Evolutionary conservation across 1,139 yeast genomes (phyloP).

Genomic region (Ashbya aceris): DNA sequence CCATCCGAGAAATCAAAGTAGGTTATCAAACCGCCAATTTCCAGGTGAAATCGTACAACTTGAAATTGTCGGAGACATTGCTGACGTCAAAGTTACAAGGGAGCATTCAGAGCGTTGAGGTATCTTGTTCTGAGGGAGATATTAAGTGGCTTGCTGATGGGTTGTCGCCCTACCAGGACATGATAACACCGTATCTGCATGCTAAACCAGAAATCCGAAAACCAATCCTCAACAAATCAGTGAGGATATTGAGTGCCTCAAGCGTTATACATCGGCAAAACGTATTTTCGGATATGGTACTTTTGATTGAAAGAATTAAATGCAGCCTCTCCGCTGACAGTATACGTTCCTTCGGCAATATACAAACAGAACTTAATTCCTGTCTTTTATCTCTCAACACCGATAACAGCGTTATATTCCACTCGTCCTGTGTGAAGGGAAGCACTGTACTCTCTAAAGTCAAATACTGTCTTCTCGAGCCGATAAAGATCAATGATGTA

Average conservation of each 20-base stretch:
- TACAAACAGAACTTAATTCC: constrained; percentile 27
- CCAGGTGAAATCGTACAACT: neutral
- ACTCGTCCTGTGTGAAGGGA: constrained; percentile 4
- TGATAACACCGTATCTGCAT: neutral
- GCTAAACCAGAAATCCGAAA: neutral
- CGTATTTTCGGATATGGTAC: constrained; percentile 16
- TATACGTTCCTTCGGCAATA: constrained; percentile 39
- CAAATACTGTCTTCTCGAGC: neutral
- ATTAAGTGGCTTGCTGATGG: neutral
- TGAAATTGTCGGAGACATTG: constrained; percentile 1
- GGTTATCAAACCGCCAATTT: neutral
- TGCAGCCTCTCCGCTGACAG: constrained; percentile 28
- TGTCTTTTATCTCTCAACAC: constrained; percentile 31
- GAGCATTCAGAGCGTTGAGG: neutral
- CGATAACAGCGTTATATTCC: constrained; percentile 32
- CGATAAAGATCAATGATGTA: constrained; percentile 15
- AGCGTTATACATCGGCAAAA: constrained; percentile 24
- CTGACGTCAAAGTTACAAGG: neutral
- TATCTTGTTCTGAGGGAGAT: neutral
- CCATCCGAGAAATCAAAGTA: neutral
- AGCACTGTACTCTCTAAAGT: neutral
- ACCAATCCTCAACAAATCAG: constrained; percentile 17
- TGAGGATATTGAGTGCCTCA: constrained; percentile 21
- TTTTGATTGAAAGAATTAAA: constrained; percentile 16
- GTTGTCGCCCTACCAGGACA: neutral